phyloP scores from a whole-genome alignment of 805 yeast species.

The Candida awuae region DNA sequence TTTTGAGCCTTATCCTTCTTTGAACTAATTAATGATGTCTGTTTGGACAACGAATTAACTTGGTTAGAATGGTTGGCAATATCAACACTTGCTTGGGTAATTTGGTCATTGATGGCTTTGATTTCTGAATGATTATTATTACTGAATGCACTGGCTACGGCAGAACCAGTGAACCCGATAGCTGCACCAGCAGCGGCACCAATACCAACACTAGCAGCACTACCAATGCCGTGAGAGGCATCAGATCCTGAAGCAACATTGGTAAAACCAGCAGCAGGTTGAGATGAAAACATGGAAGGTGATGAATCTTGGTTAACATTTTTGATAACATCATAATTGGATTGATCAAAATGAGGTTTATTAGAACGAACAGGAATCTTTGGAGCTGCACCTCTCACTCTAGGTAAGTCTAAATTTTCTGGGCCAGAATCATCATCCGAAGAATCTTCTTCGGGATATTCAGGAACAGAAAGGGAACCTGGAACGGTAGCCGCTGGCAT shows the following conservation, averaged over 20 bases:
- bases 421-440: conserved; percentile 33
- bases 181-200: conserved; percentile 7
- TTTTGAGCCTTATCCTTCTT: conserved; percentile 68
- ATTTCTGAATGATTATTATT: background rate
- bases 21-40: conserved; percentile 61
- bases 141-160: background rate
- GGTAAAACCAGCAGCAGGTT: conserved; percentile 15
- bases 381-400: conserved; percentile 22
- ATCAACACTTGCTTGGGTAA: conserved; percentile 75
- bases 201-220: background rate
- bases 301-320: conserved; percentile 6
- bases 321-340: conserved; percentile 43
- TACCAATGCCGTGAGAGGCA: conserved; percentile 9
- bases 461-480: too few species aligned
- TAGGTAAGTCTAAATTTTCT: conserved; percentile 24
- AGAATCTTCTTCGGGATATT: conserved; percentile 12
- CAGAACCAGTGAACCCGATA: conserved; percentile 4
- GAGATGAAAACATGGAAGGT: conserved; percentile 11
- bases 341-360: conserved; percentile 27
- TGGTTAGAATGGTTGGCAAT: conserved; percentile 83
- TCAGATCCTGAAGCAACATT: conserved; percentile 7
- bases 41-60: conserved; percentile 66
- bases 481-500: conserved; percentile 22
- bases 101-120: conserved; percentile 40
- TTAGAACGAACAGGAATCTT: conserved; percentile 30